phyloP scores from a whole-genome alignment of 2,329 filamentous ascomycete genomes.

The Bimuria novae-zelandiae region DNA sequence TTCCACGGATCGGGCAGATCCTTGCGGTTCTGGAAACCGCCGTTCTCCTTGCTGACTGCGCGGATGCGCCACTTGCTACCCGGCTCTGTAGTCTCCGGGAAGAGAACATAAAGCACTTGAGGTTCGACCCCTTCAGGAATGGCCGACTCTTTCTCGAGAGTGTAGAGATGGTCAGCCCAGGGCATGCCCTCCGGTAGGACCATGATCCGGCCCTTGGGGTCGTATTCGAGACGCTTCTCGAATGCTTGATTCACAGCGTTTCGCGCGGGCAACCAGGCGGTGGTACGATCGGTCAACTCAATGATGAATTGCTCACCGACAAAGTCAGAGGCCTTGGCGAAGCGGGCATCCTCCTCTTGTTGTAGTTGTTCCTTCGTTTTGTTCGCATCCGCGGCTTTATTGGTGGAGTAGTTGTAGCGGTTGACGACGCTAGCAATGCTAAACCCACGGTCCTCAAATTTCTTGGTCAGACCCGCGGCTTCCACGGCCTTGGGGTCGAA shows the following conservation, averaged over 20 bases:
- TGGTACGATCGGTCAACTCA: slow-evolving; percentile 75
- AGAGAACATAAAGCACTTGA: slow-evolving; percentile 83
- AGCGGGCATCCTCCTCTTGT: slow-evolving; percentile 78
- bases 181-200: slow-evolving; percentile 79
- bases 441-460: slow-evolving; percentile 82
- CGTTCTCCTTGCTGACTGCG: slow-evolving; percentile 80
- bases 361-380: slow-evolving; percentile 56
- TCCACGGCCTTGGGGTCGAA: slow-evolving; percentile 75
- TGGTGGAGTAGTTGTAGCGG: slow-evolving; percentile 72
- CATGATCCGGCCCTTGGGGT: slow-evolving; percentile 77
- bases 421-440: slow-evolving; percentile 87
- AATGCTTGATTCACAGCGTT: slow-evolving; percentile 79
- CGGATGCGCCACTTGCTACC: slow-evolving; percentile 92
- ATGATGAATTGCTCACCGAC: slow-evolving; percentile 88
- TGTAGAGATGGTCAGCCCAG: slow-evolving; percentile 97
- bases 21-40: slow-evolving; percentile 90
- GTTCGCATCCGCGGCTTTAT: slow-evolving; percentile 44
- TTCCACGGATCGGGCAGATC: slow-evolving; percentile 90
- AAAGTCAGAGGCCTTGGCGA: slow-evolving; percentile 74
- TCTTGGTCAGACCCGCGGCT: slow-evolving; percentile 75
- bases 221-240: slow-evolving; percentile 66
- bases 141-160: slow-evolving; percentile 67
- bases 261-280: slow-evolving; percentile 86
- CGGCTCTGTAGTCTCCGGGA: slow-evolving; percentile 77
- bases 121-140: slow-evolving; percentile 50